These are phyloP conservation scores for Lolium rigidum DNA, from an alignment of 176 grass and related monocot genomes.

Conservation along the genomic window DNA sequence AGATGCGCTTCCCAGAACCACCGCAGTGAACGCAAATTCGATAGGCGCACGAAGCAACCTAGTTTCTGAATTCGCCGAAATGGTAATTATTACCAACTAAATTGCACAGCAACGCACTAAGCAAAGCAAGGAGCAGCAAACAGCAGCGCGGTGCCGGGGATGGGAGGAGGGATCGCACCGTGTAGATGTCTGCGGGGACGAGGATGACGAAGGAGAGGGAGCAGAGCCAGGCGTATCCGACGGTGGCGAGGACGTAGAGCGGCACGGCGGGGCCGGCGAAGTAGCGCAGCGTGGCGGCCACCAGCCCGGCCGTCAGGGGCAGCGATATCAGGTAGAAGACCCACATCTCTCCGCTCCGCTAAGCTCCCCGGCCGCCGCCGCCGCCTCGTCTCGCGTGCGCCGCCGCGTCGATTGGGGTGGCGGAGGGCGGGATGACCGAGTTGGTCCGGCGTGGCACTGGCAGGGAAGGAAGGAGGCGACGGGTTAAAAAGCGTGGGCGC, in stretches of 20 bases:
- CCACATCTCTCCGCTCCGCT: conserved; percentile 61
- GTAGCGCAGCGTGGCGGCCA: conserved; percentile 85
- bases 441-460: neutral
- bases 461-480: neutral
- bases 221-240: conserved; percentile 98
- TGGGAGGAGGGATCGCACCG: conserved; percentile 43
- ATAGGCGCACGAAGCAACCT: neutral
- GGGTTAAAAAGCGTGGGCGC: conserved; percentile 32
- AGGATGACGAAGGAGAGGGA: conserved; percentile 97
- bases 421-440: neutral
- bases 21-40: neutral
- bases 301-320: conserved; percentile 84
- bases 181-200: conserved; percentile 94
- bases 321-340: conserved; percentile 90
- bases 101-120: neutral
- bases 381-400: neutral
- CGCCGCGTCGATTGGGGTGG: neutral
- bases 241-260: conserved; percentile 74
- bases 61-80: neutral
- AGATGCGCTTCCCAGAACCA: neutral
- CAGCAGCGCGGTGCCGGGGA: neutral
- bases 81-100: neutral
- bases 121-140: neutral
- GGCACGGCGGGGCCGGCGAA: conserved; percentile 94
- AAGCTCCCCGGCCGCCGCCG: neutral